phyloP scores from a whole-genome alignment of 495 filamentous ascomycete genomes.

The Penicillium herquei region DNA sequence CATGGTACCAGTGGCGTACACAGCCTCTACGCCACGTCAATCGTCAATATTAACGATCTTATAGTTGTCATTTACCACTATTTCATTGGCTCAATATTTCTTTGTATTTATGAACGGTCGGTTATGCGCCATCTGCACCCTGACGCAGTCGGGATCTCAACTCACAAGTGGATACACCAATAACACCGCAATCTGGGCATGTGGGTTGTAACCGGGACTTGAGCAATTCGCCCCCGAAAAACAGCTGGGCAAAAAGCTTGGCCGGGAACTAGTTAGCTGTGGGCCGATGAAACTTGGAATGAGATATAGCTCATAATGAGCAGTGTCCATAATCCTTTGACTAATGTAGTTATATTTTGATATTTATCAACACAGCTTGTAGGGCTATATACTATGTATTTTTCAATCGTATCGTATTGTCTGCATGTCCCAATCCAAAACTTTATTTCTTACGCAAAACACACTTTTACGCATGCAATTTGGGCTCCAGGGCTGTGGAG shows the following conservation, averaged over 20 bases:
- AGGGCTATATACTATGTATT: too few relatives aligned
- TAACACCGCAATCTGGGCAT: background rate
- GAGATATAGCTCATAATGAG: background rate
- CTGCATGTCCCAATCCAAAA: too few relatives aligned
- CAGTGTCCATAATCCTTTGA: background rate
- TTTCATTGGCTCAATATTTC: too few relatives aligned
- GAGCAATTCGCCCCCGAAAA: background rate
- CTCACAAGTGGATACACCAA: conserved; percentile 3
- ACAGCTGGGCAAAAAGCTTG: background rate
- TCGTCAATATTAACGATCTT: too few relatives aligned
- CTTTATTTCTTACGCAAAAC: background rate
- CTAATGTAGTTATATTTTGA: background rate
- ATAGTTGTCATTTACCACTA: too few relatives aligned
- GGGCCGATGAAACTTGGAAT: background rate
- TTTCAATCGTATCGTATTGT: too few relatives aligned
- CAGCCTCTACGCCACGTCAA: too few relatives aligned
- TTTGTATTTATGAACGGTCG: too few relatives aligned
- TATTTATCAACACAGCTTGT: too few relatives aligned
- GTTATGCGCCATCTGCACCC: background rate
- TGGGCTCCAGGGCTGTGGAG: background rate
- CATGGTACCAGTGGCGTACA: too few relatives aligned
- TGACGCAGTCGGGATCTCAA: conserved; percentile 7
- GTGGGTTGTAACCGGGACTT: background rate
- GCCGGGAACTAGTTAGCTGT: conserved; percentile 1
- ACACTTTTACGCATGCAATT: too few relatives aligned